These are phyloP conservation scores for Syzygium jambos DNA, from an alignment of 345 rosid genomes.

Conservation along the genomic window DNA sequence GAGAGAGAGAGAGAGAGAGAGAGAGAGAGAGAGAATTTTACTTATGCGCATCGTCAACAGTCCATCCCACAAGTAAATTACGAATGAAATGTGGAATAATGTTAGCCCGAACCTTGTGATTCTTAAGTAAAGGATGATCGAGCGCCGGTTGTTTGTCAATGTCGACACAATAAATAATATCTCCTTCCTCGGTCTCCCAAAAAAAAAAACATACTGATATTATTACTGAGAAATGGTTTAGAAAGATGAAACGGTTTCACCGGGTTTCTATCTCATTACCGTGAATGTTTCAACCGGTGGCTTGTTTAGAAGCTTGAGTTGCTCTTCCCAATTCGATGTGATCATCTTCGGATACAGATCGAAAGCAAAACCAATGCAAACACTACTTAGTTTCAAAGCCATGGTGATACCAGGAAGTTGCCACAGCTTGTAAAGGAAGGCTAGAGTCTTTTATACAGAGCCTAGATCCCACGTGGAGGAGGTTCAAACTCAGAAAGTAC, in stretches of 20 bases:
- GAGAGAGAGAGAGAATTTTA: too few relatives aligned
- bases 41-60: background rate
- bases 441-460: background rate
- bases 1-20: too few relatives aligned
- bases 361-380: background rate
- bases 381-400: background rate
- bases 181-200: background rate
- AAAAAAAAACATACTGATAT: background rate
- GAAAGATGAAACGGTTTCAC: background rate
- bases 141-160: background rate
- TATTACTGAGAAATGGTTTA: background rate
- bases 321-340: background rate
- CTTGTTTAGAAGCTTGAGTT: background rate
- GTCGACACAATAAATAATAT: background rate
- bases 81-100: background rate
- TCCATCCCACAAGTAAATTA: background rate
- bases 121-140: background rate
- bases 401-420: background rate
- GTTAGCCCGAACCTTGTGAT: background rate
- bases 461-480: background rate
- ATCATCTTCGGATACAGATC: background rate
- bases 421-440: background rate
- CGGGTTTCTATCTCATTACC: background rate
- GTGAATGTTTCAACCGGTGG: background rate
- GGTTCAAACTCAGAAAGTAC: background rate